Base-by-base conservation (phyloP, 2,329 filamentous ascomycete species). In the Cladosporium velox region DNA sequence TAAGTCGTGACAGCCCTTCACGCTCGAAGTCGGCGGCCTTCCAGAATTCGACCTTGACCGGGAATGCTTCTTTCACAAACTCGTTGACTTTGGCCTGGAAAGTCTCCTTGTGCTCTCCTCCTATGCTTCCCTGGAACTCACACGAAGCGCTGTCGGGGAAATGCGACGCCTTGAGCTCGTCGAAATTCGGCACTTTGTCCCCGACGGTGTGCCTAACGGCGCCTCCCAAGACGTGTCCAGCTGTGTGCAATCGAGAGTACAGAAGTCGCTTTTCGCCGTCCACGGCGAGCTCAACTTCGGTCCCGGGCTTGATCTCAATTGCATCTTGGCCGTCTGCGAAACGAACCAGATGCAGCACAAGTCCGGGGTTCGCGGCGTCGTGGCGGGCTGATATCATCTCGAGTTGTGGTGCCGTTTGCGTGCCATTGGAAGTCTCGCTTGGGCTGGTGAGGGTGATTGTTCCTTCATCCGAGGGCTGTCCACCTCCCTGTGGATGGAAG, bases 401-500 rank as follows among this genome's bases (percentile, higher is more conserved):
- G 70, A 91, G 88, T 0, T 70, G 72, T 11, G 26, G 18, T 35
- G 59, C 5, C 18, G 18, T 7, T 10, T 18, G 14, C 8, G 41
- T 10, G 26, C 30, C 44, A 38, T 62, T 52, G 44, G 44, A 18
- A 26, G n/a, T 4, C 1, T n/a, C 32, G 8, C 15, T 38, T 18
- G 21, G 3, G 14, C 10, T 10, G 15, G n/a, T 18, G 0, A 72
- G 61, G 59, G 77, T 78, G 68, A 92, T 89, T 49, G 73, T 78
- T 24, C 90, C 90, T 12, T 83, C 81, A 68, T 92, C 90, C 0
- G 86, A 88, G 0, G 90, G 90, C 72, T 92, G 90, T 8, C 90
- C 90, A 67, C 90, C 90, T 24, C 90, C 90, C 76, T 92, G 90
- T 0, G 88, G 87, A 68, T 92, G 88, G 77, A 92, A 92, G 67